Evolutionary conservation across 345 rosid species (phyloP).

Genomic region (Turnera subulata): DNA sequence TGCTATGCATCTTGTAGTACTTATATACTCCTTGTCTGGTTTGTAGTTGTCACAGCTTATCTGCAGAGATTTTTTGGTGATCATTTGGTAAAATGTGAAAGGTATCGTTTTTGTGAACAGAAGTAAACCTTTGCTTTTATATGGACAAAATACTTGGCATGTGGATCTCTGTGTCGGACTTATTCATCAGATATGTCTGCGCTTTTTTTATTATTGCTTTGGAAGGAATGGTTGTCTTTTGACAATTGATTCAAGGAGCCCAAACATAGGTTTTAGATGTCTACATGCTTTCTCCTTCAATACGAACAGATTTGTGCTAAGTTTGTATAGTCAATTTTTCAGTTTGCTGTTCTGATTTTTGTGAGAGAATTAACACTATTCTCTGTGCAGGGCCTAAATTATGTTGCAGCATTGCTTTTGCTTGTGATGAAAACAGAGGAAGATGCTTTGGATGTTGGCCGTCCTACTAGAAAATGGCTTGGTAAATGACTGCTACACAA

Average conservation of each 20-base stretch:
- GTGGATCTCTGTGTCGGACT: conserved; percentile 2
- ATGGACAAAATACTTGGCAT: not conserved
- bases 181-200: not conserved
- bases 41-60: too few relatives aligned
- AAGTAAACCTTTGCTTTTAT: not conserved
- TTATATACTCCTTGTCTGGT: not conserved
- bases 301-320: too few relatives aligned
- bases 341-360: not conserved
- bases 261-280: too few relatives aligned
- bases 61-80: too few relatives aligned
- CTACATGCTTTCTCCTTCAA: too few relatives aligned
- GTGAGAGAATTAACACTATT: not conserved
- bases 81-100: too few relatives aligned
- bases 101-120: too few relatives aligned
- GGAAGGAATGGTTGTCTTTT: too few relatives aligned
- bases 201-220: not conserved
- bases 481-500: conserved; percentile 94
- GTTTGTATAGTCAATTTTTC: too few relatives aligned
- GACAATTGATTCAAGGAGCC: too few relatives aligned
- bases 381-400: conserved; percentile 78
- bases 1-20: not conserved
- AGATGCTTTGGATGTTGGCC: conserved; percentile 99
- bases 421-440: conserved; percentile 99
- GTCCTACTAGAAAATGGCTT: conserved; percentile 91
- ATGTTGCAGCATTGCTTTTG: conserved; percentile 86